Percentiles rank a stretch among this genome's conserved stretches.
phyloP scores from a whole-genome alignment of 495 filamentous ascomycete species.

The Xylaria flabelliformis region DNA sequence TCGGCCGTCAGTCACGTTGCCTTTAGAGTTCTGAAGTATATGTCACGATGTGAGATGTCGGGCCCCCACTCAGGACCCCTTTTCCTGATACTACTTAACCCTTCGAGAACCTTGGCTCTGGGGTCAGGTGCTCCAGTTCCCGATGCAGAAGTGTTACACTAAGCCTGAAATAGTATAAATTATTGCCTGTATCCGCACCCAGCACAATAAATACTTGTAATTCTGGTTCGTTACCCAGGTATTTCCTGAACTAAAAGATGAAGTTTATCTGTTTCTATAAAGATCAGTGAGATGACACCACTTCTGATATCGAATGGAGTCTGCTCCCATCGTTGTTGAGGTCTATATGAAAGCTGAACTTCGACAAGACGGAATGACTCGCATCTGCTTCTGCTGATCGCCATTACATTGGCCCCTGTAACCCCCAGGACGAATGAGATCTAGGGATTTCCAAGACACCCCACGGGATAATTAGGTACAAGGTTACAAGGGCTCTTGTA shows the following conservation, averaged over 20 bases:
- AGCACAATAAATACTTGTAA: not conserved
- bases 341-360: not conserved
- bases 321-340: not conserved
- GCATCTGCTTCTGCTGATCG: not conserved
- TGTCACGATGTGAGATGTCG: not conserved
- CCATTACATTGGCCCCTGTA: slow-evolving; percentile 1
- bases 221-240: not conserved
- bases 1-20: not conserved
- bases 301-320: not conserved
- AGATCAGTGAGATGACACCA: not conserved
- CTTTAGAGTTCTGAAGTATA: not conserved
- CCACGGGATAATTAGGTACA: not conserved
- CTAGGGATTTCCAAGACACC: slow-evolving; percentile 5
- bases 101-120: slow-evolving; percentile 1
- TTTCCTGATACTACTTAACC: not conserved
- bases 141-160: not conserved
- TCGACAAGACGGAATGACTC: not conserved
- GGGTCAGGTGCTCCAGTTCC: slow-evolving; percentile 1
- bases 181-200: not conserved
- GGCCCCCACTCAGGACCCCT: not conserved
- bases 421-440: not conserved
- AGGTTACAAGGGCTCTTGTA: not conserved
- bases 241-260: not conserved
- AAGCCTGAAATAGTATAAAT: not conserved
- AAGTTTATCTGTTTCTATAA: not conserved